These are phyloP conservation scores for Hemisphaericaspora nanyangensis DNA, from an alignment of 805 yeast species.

Conservation along the genomic window DNA sequence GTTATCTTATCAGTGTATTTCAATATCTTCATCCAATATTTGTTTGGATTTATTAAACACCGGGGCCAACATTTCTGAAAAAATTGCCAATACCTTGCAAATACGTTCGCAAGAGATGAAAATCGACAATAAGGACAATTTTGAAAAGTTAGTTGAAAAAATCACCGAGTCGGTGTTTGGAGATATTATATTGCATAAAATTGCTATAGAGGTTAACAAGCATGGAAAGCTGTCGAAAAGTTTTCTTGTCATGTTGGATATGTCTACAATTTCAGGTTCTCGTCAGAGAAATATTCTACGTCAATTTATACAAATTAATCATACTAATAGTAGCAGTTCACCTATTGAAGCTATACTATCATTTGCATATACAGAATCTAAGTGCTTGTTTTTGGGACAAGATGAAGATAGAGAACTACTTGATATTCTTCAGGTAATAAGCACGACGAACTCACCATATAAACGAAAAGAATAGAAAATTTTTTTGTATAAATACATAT, in stretches of 20 bases:
- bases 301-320: no score
- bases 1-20: constrained; percentile 3
- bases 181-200: constrained; percentile 2
- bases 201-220: neutral
- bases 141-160: neutral
- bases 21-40: neutral
- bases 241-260: constrained; percentile 2
- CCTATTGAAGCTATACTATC: neutral
- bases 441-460: constrained; percentile 11
- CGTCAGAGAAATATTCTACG: neutral
- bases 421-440: constrained; percentile 2
- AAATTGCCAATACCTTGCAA: neutral
- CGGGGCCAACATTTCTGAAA: neutral
- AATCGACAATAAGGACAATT: constrained; percentile 3
- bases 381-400: constrained; percentile 4
- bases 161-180: neutral
- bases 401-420: neutral
- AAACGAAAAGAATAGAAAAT: constrained; percentile 7
- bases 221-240: neutral
- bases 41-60: neutral
- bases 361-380: neutral
- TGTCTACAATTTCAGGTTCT: neutral
- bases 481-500: neutral
- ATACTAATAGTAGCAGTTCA: no score
- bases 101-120: constrained; percentile 3